A percentile compares a stretch with the other conserved stretches of the same genome.
These are phyloP conservation scores for Limtongia smithiae DNA, from an alignment of 805 yeast genomes.

Conservation along the genomic window DNA sequence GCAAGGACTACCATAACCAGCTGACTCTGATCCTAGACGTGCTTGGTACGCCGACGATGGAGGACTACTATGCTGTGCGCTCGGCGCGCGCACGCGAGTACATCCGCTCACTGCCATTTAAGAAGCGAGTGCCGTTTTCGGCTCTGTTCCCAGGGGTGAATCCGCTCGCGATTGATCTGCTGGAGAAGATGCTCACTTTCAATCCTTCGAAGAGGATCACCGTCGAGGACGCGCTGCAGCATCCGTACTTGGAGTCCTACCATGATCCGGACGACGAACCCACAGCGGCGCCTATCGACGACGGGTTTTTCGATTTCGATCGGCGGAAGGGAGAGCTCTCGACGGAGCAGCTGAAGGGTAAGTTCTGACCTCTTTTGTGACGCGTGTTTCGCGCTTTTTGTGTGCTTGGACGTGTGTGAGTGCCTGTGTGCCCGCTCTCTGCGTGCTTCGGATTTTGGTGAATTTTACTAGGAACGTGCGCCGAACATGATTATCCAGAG, in stretches of 20 bases:
- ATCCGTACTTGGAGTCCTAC: slow-evolving; percentile 81
- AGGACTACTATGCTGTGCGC: slow-evolving; percentile 54
- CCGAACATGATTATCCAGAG: no score
- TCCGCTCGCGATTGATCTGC: slow-evolving; percentile 64
- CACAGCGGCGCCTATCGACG: slow-evolving; percentile 72
- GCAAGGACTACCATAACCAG: slow-evolving; percentile 90
- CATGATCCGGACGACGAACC: slow-evolving; percentile 97
- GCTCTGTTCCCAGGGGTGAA: slow-evolving; percentile 46
- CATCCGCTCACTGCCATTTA: slow-evolving; percentile 71
- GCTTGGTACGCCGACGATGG: slow-evolving; percentile 82
- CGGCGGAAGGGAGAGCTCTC: slow-evolving; percentile 72
- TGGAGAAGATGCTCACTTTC: slow-evolving; percentile 70
- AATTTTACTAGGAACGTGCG: no score
- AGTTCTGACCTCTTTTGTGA: slow-evolving; percentile 1
- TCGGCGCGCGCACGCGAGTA: slow-evolving; percentile 86
- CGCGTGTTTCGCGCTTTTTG: neutral
- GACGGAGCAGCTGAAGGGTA: slow-evolving; percentile 66
- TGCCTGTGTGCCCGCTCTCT: neutral
- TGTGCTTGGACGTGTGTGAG: neutral
- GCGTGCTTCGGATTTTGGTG: no score
- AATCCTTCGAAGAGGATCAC: slow-evolving; percentile 80
- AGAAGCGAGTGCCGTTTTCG: slow-evolving; percentile 56
- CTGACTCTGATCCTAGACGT: slow-evolving; percentile 77
- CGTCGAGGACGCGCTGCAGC: slow-evolving; percentile 77
- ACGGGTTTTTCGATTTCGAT: slow-evolving; percentile 87